These are phyloP conservation scores for Aspergillus pseudonomiae DNA, from an alignment of 2,329 filamentous ascomycete species.

Conservation along the genomic window DNA sequence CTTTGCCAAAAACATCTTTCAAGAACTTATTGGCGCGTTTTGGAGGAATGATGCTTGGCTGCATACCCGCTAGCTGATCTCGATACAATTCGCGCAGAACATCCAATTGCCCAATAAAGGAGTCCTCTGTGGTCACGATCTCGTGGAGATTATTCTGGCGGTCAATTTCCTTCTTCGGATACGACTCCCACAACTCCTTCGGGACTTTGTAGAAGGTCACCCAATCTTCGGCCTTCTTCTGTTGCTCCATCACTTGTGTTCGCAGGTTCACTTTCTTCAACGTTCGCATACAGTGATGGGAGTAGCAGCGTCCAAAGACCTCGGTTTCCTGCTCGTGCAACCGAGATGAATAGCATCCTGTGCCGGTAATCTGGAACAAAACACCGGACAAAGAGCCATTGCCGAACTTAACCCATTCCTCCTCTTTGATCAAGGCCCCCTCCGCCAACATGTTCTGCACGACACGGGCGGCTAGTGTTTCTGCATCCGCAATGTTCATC, in stretches of 20 bases:
- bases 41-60: slow-evolving; percentile 79
- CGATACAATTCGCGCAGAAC: slow-evolving; percentile 84
- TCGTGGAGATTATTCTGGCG: slow-evolving; percentile 94
- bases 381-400: slow-evolving; percentile 81
- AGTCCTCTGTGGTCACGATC: slow-evolving; percentile 89
- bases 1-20: slow-evolving; percentile 83
- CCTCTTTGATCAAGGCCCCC: slow-evolving; percentile 78
- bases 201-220: slow-evolving; percentile 83
- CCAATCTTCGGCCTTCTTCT: slow-evolving; percentile 79
- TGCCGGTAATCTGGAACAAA: slow-evolving; percentile 87
- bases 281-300: slow-evolving; percentile 89
- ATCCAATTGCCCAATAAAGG: slow-evolving; percentile 85
- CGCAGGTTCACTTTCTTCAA: slow-evolving; percentile 91
- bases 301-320: slow-evolving; percentile 80
- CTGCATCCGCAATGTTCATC: slow-evolving; percentile 97
- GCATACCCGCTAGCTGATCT: slow-evolving; percentile 71
- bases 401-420: slow-evolving; percentile 97
- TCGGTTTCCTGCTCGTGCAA: slow-evolving; percentile 67
- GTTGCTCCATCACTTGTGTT: slow-evolving; percentile 68
- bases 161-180: slow-evolving; percentile 83
- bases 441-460: slow-evolving; percentile 78
- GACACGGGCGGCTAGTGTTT: slow-evolving; percentile 77
- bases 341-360: slow-evolving; percentile 85
- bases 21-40: slow-evolving; percentile 80
- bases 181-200: slow-evolving; percentile 71